Evolutionary conservation across 345 rosid genomes (phyloP).

Genomic region (Salix exigua): DNA sequence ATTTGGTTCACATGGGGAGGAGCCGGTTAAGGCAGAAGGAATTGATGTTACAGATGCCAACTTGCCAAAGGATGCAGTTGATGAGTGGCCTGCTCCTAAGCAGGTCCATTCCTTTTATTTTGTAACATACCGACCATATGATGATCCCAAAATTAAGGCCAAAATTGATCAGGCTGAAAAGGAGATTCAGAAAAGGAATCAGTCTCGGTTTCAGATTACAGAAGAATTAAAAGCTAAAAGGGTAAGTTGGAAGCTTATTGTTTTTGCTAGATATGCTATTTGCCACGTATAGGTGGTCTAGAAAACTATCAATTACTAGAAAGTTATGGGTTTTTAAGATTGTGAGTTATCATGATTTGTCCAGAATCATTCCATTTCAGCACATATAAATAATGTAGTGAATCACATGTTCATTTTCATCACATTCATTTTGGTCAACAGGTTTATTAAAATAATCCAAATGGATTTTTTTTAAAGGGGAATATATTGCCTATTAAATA

Average conservation of each 20-base stretch:
- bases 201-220: slow-evolving; percentile 34
- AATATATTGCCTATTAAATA: neutral
- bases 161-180: slow-evolving; percentile 62
- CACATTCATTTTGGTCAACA: neutral
- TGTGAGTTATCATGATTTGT: neutral
- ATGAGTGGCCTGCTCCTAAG: slow-evolving; percentile 76
- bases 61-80: slow-evolving; percentile 59
- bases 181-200: slow-evolving; percentile 48
- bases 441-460: neutral
- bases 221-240: slow-evolving; percentile 53
- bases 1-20: slow-evolving; percentile 61
- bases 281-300: neutral
- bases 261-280: neutral
- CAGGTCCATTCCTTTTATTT: slow-evolving; percentile 65
- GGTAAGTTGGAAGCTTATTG: slow-evolving; percentile 39
- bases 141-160: slow-evolving; percentile 60
- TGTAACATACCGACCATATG: slow-evolving; percentile 44
- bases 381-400: neutral
- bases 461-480: neutral
- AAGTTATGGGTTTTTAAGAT: neutral
- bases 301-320: neutral
- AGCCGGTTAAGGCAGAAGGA: slow-evolving; percentile 38
- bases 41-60: slow-evolving; percentile 37
- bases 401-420: neutral
- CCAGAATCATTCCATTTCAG: neutral